A percentile compares a stretch with the other conserved stretches of the same genome.
These are phyloP conservation scores for Akanthomyces dipterigenus DNA, from an alignment of 2,329 filamentous ascomycete species.

Conservation along the genomic window DNA sequence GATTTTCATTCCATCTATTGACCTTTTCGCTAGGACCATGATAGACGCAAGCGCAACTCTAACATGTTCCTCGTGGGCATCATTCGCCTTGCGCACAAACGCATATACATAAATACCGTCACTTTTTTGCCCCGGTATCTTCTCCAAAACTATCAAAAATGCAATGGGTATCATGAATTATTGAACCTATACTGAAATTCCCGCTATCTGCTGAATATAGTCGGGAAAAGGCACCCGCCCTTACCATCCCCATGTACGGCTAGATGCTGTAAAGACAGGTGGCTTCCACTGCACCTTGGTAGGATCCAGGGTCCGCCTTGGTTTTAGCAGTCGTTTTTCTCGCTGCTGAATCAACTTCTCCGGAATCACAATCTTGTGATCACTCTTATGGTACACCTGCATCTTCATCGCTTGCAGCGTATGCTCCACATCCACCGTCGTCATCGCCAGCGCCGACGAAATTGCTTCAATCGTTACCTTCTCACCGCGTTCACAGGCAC, in stretches of 20 bases:
- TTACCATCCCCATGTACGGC: conserved; percentile 92
- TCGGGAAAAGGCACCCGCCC: neutral
- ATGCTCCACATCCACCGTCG: conserved; percentile 92
- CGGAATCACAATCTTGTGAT: conserved; percentile 91
- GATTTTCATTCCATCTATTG: neutral
- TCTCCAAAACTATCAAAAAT: no score
- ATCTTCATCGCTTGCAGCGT: conserved; percentile 91
- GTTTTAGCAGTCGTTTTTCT: conserved; percentile 74
- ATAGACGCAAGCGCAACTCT: neutral
- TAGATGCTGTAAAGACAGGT: conserved; percentile 84
- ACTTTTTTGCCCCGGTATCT: neutral
- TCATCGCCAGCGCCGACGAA: conserved; percentile 78
- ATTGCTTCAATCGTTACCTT: conserved; percentile 82
- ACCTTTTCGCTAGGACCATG: neutral
- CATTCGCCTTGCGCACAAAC: neutral
- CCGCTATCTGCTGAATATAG: neutral
- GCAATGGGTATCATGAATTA: conserved; percentile 4
- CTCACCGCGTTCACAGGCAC: conserved; percentile 59
- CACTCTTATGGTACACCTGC: conserved; percentile 91
- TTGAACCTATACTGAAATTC: neutral
- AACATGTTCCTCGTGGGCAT: neutral
- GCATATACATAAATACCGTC: neutral
- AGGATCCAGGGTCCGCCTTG: conserved; percentile 69
- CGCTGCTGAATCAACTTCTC: conserved; percentile 73
- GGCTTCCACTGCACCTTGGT: conserved; percentile 88